Evolutionary conservation across 805 yeast species (phyloP).

Genomic region (Saccharomycodes ludwigii): DNA sequence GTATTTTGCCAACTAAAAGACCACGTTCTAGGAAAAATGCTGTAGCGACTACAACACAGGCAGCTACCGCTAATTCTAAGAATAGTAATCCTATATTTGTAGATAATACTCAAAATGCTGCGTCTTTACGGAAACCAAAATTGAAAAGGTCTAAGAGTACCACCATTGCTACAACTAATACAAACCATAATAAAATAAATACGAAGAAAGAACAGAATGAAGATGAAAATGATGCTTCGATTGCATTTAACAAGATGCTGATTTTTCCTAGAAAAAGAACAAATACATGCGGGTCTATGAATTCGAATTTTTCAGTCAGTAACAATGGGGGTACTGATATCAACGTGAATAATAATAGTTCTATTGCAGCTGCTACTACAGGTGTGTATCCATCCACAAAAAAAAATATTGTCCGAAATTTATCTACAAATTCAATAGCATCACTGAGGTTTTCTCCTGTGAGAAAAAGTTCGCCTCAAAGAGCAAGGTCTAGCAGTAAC

Average conservation of each 20-base stretch:
- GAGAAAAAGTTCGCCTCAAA: constrained; percentile 19
- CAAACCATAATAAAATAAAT: too few species aligned
- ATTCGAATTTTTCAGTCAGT: constrained; percentile 14
- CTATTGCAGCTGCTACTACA: background rate
- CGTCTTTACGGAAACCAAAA: background rate
- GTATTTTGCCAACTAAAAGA: too few species aligned
- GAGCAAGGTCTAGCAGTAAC: constrained; percentile 20
- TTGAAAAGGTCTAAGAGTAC: constrained; percentile 1
- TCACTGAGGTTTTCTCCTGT: constrained; percentile 20
- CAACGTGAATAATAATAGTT: constrained; percentile 3
- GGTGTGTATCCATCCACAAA: background rate
- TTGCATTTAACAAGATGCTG: constrained; percentile 23
- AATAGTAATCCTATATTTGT: background rate
- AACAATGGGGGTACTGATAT: constrained; percentile 6
- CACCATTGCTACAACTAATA: too few species aligned
- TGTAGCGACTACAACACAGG: too few species aligned
- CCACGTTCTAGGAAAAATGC: too few species aligned
- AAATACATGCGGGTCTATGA: constrained; percentile 21
- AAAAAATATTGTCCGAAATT: too few species aligned
- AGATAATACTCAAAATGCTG: background rate
- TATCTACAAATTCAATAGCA: too few species aligned
- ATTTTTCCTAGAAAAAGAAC: constrained; percentile 19
- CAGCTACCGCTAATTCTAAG: too few species aligned
- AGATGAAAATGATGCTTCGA: constrained; percentile 25
- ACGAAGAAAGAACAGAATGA: too few species aligned